A percentile compares a stretch with the other conserved stretches of the same genome.
These are phyloP conservation scores for Xylaria sp. DNA, from an alignment of 2,329 filamentous ascomycete genomes.

Conservation along the genomic window DNA sequence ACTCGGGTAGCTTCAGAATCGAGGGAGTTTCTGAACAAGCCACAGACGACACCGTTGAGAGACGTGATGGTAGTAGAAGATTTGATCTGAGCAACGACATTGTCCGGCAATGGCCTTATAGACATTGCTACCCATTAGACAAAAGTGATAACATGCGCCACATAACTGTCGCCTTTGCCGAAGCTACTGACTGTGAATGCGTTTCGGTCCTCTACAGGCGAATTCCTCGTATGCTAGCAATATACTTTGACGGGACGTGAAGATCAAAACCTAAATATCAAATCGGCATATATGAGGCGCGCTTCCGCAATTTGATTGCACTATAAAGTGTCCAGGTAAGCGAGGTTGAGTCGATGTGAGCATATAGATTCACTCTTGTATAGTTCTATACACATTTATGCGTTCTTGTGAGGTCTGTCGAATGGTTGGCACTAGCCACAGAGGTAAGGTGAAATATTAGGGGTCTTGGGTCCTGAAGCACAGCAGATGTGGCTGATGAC, in stretches of 20 bases:
- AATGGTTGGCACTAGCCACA: neutral
- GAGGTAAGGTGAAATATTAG: neutral
- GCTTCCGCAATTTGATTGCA: neutral
- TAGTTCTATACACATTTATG: neutral
- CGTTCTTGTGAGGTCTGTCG: too few species aligned
- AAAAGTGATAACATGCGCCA: neutral
- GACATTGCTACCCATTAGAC: constrained; percentile 57
- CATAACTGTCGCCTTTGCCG: constrained; percentile 15
- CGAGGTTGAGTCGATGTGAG: neutral
- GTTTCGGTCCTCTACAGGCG: neutral
- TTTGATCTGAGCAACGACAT: constrained; percentile 81
- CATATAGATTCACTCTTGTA: neutral
- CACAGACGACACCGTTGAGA: constrained; percentile 75
- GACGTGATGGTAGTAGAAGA: constrained; percentile 85
- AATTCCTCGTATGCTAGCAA: neutral
- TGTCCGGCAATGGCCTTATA: constrained; percentile 75
- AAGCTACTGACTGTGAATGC: neutral
- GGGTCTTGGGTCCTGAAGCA: too few species aligned
- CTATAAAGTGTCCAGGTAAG: neutral
- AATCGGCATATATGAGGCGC: neutral
- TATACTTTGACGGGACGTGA: neutral
- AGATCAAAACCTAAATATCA: neutral
- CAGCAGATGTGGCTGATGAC: constrained; percentile 41
- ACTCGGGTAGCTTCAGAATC: constrained; percentile 80
- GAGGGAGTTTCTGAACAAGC: constrained; percentile 83